Evolutionary conservation across 331 rosid species (phyloP), one percentile per base, ranked within the genome.

Genomic region (Pyrus hybrid): DNA sequence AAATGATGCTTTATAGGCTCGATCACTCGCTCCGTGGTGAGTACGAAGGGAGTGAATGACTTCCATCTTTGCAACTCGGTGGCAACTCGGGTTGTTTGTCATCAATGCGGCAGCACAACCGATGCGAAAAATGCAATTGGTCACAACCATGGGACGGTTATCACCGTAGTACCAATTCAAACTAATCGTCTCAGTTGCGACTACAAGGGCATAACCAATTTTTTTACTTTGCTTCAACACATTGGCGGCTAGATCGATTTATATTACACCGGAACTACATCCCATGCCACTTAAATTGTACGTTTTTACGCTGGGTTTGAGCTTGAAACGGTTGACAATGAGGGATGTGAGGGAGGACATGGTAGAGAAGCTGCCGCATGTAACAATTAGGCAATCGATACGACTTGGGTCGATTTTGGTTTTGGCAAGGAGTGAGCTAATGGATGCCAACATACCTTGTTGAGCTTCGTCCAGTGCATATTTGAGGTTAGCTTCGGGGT

Each of bases 251-350:
- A 43, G 17, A 43, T 73, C 45, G 43, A 73, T 61, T 13, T 70
- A 63, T 0, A 73, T 6, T 13, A 73, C 77, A 7, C 77, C 77
- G 3, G 77, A 73, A 28, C 77, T 26, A 9, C 77, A 73, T 11
- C 77, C 77, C 77, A 73, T 73, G 57, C 70, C 77, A 32, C 68
- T 73, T 14, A 73, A 32, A 29, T 73, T 73, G 43, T 62, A 73
- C 13, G 77, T 20, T 26, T 73, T 73, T 0, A 73, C 22, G 45
- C 28, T 20, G 13, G 77, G 61, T 73, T 28, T 73, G 70, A 73
- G 77, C 69, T 73, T 63, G 18, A 73, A 73, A 18, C 7, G 77
- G 61, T 73, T 73, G 41, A 73, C 77, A 2, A 73, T 29, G 5
- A 62, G 60, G 5, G 77, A 62, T 3, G 77, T 61, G 22, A 73